A percentile compares a stretch with the other conserved stretches of the same genome.
phyloP scores from a whole-genome alignment of 106 monocot genomes.

The Allium fistulosum region DNA sequence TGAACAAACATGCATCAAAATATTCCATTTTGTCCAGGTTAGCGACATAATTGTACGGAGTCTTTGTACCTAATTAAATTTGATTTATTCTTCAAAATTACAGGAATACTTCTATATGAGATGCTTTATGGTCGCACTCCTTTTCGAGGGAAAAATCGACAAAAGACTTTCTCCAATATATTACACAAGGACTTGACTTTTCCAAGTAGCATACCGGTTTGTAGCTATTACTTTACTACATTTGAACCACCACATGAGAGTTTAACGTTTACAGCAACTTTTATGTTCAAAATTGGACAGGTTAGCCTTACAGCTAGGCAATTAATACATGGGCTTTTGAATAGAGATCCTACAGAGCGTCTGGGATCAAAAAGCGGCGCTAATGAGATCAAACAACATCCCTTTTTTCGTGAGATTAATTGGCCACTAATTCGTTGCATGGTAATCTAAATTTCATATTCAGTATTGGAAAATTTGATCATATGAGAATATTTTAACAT shows the following conservation, averaged over 20 bases:
- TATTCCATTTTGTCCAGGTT: background rate
- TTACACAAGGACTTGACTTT: slow-evolving; percentile 92
- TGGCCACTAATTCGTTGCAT: slow-evolving; percentile 97
- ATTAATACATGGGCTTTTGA: slow-evolving; percentile 70
- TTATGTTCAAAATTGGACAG: slow-evolving; percentile 27
- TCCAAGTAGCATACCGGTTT: slow-evolving; percentile 93
- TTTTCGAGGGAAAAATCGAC: slow-evolving; percentile 88
- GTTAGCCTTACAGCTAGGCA: slow-evolving; percentile 84
- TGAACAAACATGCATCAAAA: background rate
- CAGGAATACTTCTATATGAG: slow-evolving; percentile 96
- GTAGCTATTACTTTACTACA: background rate
- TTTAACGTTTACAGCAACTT: background rate
- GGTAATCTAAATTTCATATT: slow-evolving; percentile 30
- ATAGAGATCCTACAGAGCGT: slow-evolving; percentile 72
- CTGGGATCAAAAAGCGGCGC: slow-evolving; percentile 73
- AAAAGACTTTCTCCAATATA: slow-evolving; percentile 90
- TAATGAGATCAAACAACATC: slow-evolving; percentile 87
- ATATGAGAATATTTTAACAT: background rate
- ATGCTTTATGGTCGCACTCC: slow-evolving; percentile 98
- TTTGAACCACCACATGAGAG: background rate
- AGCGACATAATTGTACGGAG: too few relatives aligned
- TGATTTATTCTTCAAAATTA: slow-evolving; percentile 8
- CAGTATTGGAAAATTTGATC: background rate
- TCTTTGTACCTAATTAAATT: background rate
- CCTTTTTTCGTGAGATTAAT: slow-evolving; percentile 83